Percentiles rank a stretch among this genome's conserved stretches.
Evolutionary conservation across 345 rosid genomes (phyloP).

Genomic region (Camelina neglecta): DNA sequence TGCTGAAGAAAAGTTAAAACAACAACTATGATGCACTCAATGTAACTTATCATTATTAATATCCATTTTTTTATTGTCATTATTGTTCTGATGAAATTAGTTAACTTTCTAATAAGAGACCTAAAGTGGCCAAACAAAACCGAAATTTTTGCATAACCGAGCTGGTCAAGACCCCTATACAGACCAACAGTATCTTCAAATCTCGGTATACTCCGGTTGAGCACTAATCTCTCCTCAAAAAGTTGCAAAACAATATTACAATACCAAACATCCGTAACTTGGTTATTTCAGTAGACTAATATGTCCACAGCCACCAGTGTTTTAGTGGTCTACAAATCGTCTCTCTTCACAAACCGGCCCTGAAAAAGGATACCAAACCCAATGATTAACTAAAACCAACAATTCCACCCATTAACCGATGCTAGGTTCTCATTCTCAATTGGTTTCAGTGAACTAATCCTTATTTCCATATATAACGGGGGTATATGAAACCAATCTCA

Average conservation of each 20-base stretch:
- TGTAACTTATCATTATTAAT: neutral
- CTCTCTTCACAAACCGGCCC: conserved; percentile 51
- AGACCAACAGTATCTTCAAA: conserved; percentile 30
- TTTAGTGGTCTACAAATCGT: conserved; percentile 15
- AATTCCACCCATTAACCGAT: neutral
- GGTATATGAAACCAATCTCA: neutral
- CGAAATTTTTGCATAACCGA: conserved; percentile 35
- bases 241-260: conserved; percentile 8
- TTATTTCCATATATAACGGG: too few relatives aligned
- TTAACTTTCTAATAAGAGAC: conserved; percentile 22
- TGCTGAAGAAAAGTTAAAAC: neutral
- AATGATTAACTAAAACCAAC: conserved; percentile 9
- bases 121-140: conserved; percentile 21
- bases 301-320: conserved; percentile 24
- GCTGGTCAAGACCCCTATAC: conserved; percentile 43
- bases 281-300: conserved; percentile 20
- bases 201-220: conserved; percentile 34
- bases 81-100: conserved; percentile 30
- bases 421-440: neutral
- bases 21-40: conserved; percentile 5
- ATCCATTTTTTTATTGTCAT: conserved; percentile 14
- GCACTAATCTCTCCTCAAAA: conserved; percentile 22
- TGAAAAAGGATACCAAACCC: conserved; percentile 19
- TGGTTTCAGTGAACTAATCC: neutral
- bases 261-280: conserved; percentile 30